A percentile compares a stretch with the other conserved stretches of the same genome.
Conservation (phyloP, 2,329 filamentous ascomycete species). For the Stagonosporopsis vannaccii region DNA sequence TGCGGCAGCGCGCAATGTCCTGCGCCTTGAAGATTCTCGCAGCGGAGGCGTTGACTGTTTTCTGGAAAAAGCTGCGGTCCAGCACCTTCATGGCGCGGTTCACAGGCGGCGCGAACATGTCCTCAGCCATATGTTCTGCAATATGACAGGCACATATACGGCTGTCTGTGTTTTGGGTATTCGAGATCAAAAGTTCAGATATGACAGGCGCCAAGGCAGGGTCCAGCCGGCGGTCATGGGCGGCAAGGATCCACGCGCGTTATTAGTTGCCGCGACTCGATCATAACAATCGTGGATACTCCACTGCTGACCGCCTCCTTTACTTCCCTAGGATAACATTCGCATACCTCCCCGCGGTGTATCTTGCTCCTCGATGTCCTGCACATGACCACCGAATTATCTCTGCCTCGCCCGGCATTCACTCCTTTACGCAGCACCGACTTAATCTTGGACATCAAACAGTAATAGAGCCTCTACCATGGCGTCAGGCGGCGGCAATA, state of each 20-base stretch:
- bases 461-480: slow-evolving; percentile 51
- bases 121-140: slow-evolving; percentile 35
- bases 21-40: slow-evolving; percentile 78
- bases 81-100: slow-evolving; percentile 81
- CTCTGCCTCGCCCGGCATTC: slow-evolving; percentile 21
- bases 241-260: slow-evolving; percentile 40
- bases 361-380: slow-evolving; percentile 28
- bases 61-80: slow-evolving; percentile 83
- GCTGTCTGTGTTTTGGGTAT: background rate
- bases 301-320: slow-evolving; percentile 34
- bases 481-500: slow-evolving; percentile 87
- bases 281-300: slow-evolving; percentile 26
- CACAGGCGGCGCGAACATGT: slow-evolving; percentile 79
- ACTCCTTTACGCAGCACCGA: slow-evolving; percentile 20
- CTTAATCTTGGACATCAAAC: slow-evolving; percentile 9
- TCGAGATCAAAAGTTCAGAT: background rate
- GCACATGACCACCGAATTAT: slow-evolving; percentile 32
- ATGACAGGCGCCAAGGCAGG: slow-evolving; percentile 26
- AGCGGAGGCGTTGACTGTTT: slow-evolving; percentile 77
- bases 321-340: slow-evolving; percentile 11
- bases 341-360: background rate
- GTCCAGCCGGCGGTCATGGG: slow-evolving; percentile 18
- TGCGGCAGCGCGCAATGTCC: slow-evolving; percentile 75
- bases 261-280: slow-evolving; percentile 35
- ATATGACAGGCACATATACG: slow-evolving; percentile 1